Base-by-base conservation (phyloP, 306 rosid genomes). In the Canavalia gladiata region DNA sequence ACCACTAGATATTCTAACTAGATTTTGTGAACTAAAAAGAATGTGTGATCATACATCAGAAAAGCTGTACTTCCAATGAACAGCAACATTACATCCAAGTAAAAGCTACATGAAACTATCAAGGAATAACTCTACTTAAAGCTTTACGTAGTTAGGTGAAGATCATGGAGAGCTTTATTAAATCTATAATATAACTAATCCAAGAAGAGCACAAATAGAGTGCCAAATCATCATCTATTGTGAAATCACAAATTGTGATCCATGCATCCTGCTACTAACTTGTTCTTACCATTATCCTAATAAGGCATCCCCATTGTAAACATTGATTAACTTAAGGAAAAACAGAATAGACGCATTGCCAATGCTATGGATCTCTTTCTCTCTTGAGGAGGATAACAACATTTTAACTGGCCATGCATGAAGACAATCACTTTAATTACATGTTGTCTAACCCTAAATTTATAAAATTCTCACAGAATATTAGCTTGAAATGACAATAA, bases 101-200 rank as follows among this genome's bases (percentile, higher is more conserved):
- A 47, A 47, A 79, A 62, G 42, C 30, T 28, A 50, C 25, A 46
- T 13, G 62, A 47, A 46, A 63, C 28, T 4, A 2, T 75, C 49
- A 75, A 75, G 71, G 50, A 56, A 68, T 43, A 66, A 68, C 76
- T 78, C 37, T 52, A 45, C 50, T 18, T 34, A 49, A 58, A 50
- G 65, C 66, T 18, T 33, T 25, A 68, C 5, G 68, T 28, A 43
- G 8, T 68, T 45, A 42, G 9, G 33, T 66, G 7, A 41, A 9
- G 75, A 42, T 68, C 39, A 43, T 43, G 9, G 37, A 76, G 9
- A n/a, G 56, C 50, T 43, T 54, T 67, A 54, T 33, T 39, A 42
- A 25, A 33, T 41, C 35, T 76, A 31, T n/a, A 62, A 13, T 11
- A 33, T 51, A 55, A 18, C 25, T 18, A 18, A 18, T 18, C 25